A percentile compares a stretch with the other conserved stretches of the same genome.
Evolutionary conservation across 2,329 filamentous ascomycete genomes (phyloP).

Genomic region (Phaeosphaeriaceae sp.): DNA sequence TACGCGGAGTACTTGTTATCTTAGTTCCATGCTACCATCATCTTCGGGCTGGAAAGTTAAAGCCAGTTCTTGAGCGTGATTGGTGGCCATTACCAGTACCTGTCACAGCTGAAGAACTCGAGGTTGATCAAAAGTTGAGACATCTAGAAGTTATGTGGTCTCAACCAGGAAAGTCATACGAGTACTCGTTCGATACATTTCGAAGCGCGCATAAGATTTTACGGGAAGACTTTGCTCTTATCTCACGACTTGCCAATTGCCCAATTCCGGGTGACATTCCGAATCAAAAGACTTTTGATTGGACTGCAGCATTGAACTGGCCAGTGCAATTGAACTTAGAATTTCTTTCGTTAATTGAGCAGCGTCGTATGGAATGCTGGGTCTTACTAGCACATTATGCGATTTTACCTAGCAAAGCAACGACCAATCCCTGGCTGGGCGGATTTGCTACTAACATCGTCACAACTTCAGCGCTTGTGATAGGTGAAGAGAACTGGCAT

Average conservation of each 20-base stretch:
- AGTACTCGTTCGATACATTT: slow-evolving; percentile 33
- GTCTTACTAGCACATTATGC: slow-evolving; percentile 37
- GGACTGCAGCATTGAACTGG: slow-evolving; percentile 28
- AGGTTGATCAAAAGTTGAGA: slow-evolving; percentile 22
- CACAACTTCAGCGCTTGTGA: slow-evolving; percentile 27
- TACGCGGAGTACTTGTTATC: slow-evolving; percentile 34
- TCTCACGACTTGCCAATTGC: slow-evolving; percentile 25
- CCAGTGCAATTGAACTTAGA: slow-evolving; percentile 17
- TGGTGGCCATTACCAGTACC: slow-evolving; percentile 31
- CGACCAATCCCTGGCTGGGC: slow-evolving; percentile 30
- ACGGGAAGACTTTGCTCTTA: slow-evolving; percentile 26
- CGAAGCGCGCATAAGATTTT: slow-evolving; percentile 19
- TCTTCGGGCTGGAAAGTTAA: slow-evolving; percentile 22
- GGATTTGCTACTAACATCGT: slow-evolving; percentile 24
- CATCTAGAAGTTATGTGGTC: slow-evolving; percentile 32
- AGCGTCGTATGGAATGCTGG: slow-evolving; percentile 31
- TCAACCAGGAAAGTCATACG: slow-evolving; percentile 23
- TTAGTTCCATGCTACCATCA: slow-evolving; percentile 31
- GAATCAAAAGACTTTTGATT: slow-evolving; percentile 18
- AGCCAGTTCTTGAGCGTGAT: slow-evolving; percentile 25
- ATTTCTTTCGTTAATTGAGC: slow-evolving; percentile 28
- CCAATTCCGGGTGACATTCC: neutral
- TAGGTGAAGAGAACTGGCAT: slow-evolving; percentile 28
- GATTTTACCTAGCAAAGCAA: slow-evolving; percentile 23
- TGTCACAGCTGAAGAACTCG: slow-evolving; percentile 15